Conservation (phyloP, 1,139 yeast genomes). For the Diutina siamensis region DNA sequence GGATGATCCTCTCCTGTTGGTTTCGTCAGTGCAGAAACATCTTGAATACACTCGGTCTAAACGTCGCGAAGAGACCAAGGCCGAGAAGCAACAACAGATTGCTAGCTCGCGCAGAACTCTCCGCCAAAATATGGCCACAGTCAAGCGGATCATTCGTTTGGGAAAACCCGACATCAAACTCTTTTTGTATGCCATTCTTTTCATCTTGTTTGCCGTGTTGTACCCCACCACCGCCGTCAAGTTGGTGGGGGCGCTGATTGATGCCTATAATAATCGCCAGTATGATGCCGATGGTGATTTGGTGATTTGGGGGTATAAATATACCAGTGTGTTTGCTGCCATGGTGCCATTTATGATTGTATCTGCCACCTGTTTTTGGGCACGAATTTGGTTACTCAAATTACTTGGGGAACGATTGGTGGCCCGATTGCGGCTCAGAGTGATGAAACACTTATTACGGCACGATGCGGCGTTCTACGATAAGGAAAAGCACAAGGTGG, state of each 20-base stretch:
- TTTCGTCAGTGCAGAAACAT: conserved; percentile 8
- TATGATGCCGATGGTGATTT: conserved; percentile 30
- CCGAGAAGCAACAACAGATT: conserved; percentile 21
- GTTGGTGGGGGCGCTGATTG: conserved; percentile 36
- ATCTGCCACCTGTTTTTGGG: conserved; percentile 13
- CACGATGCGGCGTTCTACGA: conserved; percentile 43
- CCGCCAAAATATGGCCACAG: conserved; percentile 24
- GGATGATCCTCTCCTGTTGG: neutral
- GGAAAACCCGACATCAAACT: conserved; percentile 31
- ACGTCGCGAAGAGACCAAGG: conserved; percentile 18
- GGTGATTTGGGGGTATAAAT: conserved; percentile 36
- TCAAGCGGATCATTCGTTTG: conserved; percentile 24
- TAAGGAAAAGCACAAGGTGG: conserved; percentile 41
- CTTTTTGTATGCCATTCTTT: conserved; percentile 29
- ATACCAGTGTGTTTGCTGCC: conserved; percentile 27
- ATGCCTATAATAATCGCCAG: conserved; percentile 27
- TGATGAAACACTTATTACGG: conserved; percentile 38
- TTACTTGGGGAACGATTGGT: conserved; percentile 18
- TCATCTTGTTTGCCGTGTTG: conserved; percentile 34
- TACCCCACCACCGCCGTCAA: conserved; percentile 37
- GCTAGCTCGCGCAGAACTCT: conserved; percentile 17
- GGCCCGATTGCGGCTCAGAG: conserved; percentile 36
- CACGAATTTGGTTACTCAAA: conserved; percentile 20
- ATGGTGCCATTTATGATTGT: conserved; percentile 34
- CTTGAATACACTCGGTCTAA: conserved; percentile 7